These are phyloP conservation scores for Stereocaulon alpinum DNA, from an alignment of 495 filamentous ascomycete species.

Conservation along the genomic window DNA sequence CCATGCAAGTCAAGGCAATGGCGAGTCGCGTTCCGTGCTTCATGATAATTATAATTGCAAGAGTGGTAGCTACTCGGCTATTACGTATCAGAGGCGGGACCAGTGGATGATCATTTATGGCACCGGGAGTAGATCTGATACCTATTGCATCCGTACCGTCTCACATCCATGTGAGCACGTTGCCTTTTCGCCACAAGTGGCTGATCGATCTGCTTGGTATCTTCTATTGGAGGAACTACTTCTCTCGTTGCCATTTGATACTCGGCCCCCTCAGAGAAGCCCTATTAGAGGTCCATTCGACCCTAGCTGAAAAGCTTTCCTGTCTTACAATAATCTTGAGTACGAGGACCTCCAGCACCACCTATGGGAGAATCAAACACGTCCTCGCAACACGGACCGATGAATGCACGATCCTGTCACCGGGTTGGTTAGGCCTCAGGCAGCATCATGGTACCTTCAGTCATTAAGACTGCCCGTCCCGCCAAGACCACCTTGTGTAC, in stretches of 20 bases:
- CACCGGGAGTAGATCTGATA: not conserved
- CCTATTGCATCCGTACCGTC: not conserved
- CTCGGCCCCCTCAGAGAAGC: not conserved
- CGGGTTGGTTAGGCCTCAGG: not conserved
- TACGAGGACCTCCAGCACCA: not conserved
- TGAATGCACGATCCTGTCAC: not conserved
- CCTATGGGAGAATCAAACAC: not conserved
- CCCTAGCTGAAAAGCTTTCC: not conserved
- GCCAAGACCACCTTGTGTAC: conserved; percentile 40
- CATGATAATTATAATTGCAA: not conserved
- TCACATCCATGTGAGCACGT: not conserved
- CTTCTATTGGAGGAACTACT: not conserved
- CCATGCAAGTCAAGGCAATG: not conserved
- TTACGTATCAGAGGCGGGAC: not conserved
- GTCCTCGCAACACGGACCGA: not conserved
- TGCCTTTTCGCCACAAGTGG: not conserved
- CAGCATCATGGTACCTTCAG: conserved; percentile 35
- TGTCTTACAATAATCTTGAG: too few relatives aligned
- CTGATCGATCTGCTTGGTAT: not conserved
- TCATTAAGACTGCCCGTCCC: conserved; percentile 42
- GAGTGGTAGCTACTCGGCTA: not conserved
- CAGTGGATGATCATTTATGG: not conserved
- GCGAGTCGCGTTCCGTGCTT: not conserved
- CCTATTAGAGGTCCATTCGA: not conserved
- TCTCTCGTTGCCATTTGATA: not conserved